Evolutionary conservation across 140 eudicot genomes (phyloP).

Genomic region (Senecio squalidus): DNA sequence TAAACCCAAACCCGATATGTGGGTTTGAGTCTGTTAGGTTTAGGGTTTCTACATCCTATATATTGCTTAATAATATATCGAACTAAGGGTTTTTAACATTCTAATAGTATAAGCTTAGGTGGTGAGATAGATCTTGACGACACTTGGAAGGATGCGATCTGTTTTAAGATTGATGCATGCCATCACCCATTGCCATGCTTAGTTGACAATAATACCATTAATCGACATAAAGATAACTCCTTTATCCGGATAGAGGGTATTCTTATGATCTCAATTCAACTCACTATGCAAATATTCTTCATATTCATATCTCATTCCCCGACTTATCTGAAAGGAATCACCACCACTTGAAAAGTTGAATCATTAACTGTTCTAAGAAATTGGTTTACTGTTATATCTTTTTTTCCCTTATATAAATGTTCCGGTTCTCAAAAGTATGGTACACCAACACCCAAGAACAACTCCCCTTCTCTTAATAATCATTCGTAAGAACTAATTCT

Average conservation of each 20-base stretch:
- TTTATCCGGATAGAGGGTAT: conserved; percentile 12
- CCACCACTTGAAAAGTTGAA: conserved; percentile 11
- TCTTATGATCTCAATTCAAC: conserved; percentile 17
- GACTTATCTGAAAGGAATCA: conserved; percentile 35
- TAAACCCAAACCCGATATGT: no score
- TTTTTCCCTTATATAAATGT: background rate
- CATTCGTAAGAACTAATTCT: background rate
- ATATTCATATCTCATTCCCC: conserved; percentile 18
- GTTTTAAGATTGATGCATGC: conserved; percentile 15
- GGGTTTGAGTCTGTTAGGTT: no score
- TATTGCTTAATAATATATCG: no score
- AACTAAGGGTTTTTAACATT: no score
- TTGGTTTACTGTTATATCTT: background rate
- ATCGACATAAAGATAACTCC: background rate
- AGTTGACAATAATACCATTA: background rate
- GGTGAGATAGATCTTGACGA: background rate
- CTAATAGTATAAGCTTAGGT: background rate
- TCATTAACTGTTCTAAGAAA: background rate
- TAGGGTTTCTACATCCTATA: no score
- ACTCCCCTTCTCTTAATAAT: background rate
- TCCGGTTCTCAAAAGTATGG: background rate
- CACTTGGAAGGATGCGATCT: background rate
- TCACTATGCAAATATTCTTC: conserved; percentile 18
- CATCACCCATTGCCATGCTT: background rate
- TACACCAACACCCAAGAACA: background rate